Evolutionary conservation across 164 flowering plant genomes (phyloP), one percentile per base, ranked within the genome.

Genomic region (Vitis riparia): DNA sequence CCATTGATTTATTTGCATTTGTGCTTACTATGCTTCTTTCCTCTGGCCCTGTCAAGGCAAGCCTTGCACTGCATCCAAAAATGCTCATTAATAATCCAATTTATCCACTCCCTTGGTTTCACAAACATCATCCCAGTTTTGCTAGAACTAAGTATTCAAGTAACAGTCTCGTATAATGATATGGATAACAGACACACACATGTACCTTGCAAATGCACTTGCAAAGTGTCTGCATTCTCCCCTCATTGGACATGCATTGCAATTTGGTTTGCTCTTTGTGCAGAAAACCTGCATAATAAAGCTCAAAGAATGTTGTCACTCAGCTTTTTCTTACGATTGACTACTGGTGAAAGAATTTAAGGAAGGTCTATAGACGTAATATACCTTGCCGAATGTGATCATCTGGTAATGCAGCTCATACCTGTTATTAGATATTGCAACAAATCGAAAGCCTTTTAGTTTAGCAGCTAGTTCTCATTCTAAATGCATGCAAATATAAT

Each of bases 331-430:
- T 68, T 19, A 23, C 47, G 3, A 65, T 56, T 51, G 37, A 53
- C 44, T n/a, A 37, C 6, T 4, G 50, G 23, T 62, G 50, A 61
- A 51, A 3, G 1, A 62, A 55, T 23, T 70, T 15, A 37, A 55
- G 44, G 62, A 27, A 55, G 9, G 9, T 50, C 9, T 19, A n/a
- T 44, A 1, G 11, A 7, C 11, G 17, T 15, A 52, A 56, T 67
- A n/a, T 78, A 93, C 99, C 97, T 95, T 95, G 79, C 99, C 99
- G 73, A 95, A 95, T 59, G 99, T 95, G 49, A 95, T 95, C 91
- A 95, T 79, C 74, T 93, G 97, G 73, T 90, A 95, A 75, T 95
- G 99, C 60, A 93, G 81, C 79, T 93, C 95, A 67, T 95, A 95
- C 91, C 99, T 93, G 86, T 71, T 23, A 12, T 52, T 23, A 51